Conservation (phyloP, 192 early-diverging fungal species). For the Coemansia furcata region DNA sequence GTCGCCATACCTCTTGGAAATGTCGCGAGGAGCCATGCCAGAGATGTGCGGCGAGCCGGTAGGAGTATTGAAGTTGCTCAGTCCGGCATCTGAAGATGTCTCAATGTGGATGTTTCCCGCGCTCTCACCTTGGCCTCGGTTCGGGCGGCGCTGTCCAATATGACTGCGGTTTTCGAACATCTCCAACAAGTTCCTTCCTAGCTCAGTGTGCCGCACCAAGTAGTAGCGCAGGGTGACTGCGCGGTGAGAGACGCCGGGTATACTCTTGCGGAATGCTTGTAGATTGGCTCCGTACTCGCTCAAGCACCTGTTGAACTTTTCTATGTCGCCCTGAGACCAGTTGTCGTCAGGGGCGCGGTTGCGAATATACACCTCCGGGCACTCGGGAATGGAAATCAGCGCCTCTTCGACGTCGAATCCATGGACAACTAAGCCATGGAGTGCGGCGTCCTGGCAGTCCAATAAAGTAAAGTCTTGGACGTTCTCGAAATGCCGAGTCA, state of each 20-base stretch:
- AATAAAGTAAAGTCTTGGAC: constrained; percentile 51
- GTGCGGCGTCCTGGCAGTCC: constrained; percentile 65
- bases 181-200: constrained; percentile 59
- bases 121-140: constrained; percentile 40
- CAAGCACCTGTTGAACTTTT: constrained; percentile 62
- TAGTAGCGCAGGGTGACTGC: constrained; percentile 63
- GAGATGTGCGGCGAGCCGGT: constrained; percentile 28
- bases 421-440: constrained; percentile 53
- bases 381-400: constrained; percentile 51
- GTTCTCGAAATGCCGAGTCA: constrained; percentile 27
- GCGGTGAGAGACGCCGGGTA: constrained; percentile 47
- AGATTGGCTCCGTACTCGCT: constrained; percentile 65
- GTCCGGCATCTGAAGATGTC: constrained; percentile 29
- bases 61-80: constrained; percentile 29
- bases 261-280: constrained; percentile 56
- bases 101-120: constrained; percentile 33
- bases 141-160: constrained; percentile 33
- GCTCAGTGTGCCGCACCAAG: constrained; percentile 60
- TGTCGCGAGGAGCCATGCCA: constrained; percentile 19
- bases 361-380: constrained; percentile 44
- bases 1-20: neutral
- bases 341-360: constrained; percentile 54
- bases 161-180: constrained; percentile 60
- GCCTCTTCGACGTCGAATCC: constrained; percentile 61
- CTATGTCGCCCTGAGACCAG: constrained; percentile 58